A percentile compares a stretch with the other conserved stretches of the same genome.
These are phyloP conservation scores for Polyplosphaeria fusca DNA, from an alignment of 495 filamentous ascomycete species.

Conservation along the genomic window DNA sequence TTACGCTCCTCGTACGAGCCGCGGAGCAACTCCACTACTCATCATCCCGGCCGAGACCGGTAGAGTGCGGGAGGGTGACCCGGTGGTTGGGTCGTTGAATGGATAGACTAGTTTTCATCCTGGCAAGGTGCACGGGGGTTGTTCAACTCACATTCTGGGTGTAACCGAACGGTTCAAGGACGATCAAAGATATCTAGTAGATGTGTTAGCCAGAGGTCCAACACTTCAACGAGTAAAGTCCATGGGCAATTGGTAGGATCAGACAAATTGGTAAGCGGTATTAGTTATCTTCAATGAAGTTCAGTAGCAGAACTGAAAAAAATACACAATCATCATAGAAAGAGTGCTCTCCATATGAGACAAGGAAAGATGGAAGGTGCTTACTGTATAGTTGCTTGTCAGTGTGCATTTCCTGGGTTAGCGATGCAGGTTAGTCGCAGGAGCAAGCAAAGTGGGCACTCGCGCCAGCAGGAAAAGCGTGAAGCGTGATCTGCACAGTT, in stretches of 20 bases:
- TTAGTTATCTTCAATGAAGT: constrained; percentile 41
- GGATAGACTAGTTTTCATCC: constrained; percentile 98
- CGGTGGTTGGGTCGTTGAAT: constrained; percentile 88
- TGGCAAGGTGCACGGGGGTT: constrained; percentile 39
- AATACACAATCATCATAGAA: constrained; percentile 44
- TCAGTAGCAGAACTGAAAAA: constrained; percentile 49
- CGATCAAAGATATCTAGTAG: no score
- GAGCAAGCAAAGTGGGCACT: no score
- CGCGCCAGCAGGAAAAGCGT: no score
- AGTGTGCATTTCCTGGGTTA: no score
- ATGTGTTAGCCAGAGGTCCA: constrained; percentile 3
- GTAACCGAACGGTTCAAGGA: no score
- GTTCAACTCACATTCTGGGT: no score
- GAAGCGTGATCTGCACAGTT: no score
- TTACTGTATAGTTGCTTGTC: no score
- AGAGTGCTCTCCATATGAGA: no score
- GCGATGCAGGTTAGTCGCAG: no score
- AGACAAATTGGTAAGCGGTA: constrained; percentile 37
- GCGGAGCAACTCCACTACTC: constrained; percentile 77
- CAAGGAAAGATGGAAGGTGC: no score
- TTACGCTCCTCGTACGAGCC: constrained; percentile 37
- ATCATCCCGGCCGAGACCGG: constrained; percentile 62
- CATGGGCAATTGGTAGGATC: constrained; percentile 2
- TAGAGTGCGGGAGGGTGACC: constrained; percentile 80
- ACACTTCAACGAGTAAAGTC: neutral